A percentile compares a stretch with the other conserved stretches of the same genome.
Evolutionary conservation across 495 filamentous ascomycete species (phyloP).

Genomic region (Xylaria intraflava): DNA sequence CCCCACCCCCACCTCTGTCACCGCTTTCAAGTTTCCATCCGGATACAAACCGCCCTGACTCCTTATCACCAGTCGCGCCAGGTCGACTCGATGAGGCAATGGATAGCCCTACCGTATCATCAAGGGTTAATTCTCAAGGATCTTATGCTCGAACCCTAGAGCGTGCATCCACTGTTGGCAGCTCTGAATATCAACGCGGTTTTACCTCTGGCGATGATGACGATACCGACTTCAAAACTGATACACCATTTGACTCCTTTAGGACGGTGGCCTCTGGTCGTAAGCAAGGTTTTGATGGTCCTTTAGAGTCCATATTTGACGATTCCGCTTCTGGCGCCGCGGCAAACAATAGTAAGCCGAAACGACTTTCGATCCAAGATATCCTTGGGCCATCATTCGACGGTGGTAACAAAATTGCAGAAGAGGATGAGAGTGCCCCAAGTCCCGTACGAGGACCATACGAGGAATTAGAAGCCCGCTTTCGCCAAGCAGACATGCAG

Average conservation of each 20-base stretch:
- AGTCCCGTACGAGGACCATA: conserved; percentile 47
- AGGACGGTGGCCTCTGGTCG: conserved; percentile 70
- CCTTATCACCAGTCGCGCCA: conserved; percentile 26
- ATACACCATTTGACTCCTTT: conserved; percentile 86
- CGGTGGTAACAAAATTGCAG: conserved; percentile 51
- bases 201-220: conserved; percentile 76
- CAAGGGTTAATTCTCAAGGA: conserved; percentile 29
- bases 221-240: conserved; percentile 78
- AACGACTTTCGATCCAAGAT: conserved; percentile 52
- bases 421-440: conserved; percentile 56
- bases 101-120: conserved; percentile 13
- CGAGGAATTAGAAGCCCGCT: conserved; percentile 16
- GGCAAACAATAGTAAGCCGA: conserved; percentile 45
- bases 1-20: conserved; percentile 50
- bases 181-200: conserved; percentile 74
- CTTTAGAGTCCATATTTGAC: conserved; percentile 84
- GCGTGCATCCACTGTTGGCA: conserved; percentile 70
- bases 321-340: conserved; percentile 54
- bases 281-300: conserved; percentile 45
- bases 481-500: conserved; percentile 14
- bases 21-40: conserved; percentile 53
- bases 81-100: conserved; percentile 14
- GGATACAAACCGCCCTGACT: conserved; percentile 42
- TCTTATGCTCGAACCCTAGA: conserved; percentile 50
- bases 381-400: conserved; percentile 43